Evolutionary conservation across 1,284 basidiomycete genomes (phyloP).

Genomic region (Rhodotorula mucilaginosa): DNA sequence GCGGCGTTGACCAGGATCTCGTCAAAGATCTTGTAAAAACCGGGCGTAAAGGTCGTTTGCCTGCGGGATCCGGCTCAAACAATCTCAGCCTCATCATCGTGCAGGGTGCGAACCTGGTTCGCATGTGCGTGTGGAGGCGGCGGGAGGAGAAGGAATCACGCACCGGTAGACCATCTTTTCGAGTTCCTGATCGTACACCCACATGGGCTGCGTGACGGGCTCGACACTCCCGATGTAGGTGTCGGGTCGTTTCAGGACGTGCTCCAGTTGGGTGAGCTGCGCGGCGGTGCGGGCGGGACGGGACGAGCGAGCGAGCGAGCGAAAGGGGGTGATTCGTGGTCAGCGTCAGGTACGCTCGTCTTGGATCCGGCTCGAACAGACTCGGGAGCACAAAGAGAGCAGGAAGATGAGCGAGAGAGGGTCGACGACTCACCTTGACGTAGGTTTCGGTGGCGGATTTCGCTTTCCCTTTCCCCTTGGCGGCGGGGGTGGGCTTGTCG

Average conservation of each 20-base stretch:
- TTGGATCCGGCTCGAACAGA: slow-evolving; percentile 41
- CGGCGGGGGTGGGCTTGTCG: background rate
- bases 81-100: too few species aligned
- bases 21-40: slow-evolving; percentile 99
- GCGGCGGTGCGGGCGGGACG: background rate
- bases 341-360: slow-evolving; percentile 23
- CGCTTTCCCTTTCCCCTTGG: slow-evolving; percentile 37
- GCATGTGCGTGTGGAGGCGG: too few species aligned
- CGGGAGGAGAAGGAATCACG: slow-evolving; percentile 22
- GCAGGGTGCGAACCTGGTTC: background rate
- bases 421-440: slow-evolving; percentile 37
- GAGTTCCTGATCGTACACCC: slow-evolving; percentile 76
- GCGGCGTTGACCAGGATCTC: slow-evolving; percentile 99
- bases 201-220: slow-evolving; percentile 77
- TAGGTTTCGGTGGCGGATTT: slow-evolving; percentile 44
- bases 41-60: slow-evolving; percentile 82
- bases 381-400: background rate
- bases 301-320: background rate
- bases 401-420: background rate
- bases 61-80: background rate
- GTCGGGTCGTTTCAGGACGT: slow-evolving; percentile 93
- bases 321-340: slow-evolving; percentile 37
- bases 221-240: slow-evolving; percentile 97
- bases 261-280: slow-evolving; percentile 92
- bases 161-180: slow-evolving; percentile 73